Evolutionary conservation across 805 yeast genomes (phyloP).

Genomic region (Zygoascus flipseniorum): DNA sequence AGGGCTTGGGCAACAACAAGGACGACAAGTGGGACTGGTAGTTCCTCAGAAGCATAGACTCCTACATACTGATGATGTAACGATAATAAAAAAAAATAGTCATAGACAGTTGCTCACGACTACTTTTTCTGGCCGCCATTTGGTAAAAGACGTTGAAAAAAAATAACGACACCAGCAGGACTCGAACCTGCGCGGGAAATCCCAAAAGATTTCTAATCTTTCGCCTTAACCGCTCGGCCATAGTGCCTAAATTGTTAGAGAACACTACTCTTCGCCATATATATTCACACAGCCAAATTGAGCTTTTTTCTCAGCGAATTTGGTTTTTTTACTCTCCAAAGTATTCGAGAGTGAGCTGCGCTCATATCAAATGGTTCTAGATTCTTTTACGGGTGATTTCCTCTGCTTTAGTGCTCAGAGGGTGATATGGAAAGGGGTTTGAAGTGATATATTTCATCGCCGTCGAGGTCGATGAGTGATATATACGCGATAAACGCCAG

Average conservation of each 20-base stretch:
- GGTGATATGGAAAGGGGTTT: too few relatives aligned
- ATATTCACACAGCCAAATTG: too few relatives aligned
- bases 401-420: too few relatives aligned
- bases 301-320: too few relatives aligned
- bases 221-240: slow-evolving; percentile 36
- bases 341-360: too few relatives aligned
- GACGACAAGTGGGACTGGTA: slow-evolving; percentile 26
- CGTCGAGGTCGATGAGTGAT: too few relatives aligned
- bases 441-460: too few relatives aligned
- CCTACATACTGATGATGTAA: not conserved
- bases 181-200: slow-evolving; percentile 34
- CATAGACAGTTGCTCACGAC: not conserved
- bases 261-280: not conserved
- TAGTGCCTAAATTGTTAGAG: slow-evolving; percentile 19
- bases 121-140: not conserved
- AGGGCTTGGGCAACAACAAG: slow-evolving; percentile 30
- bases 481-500: too few relatives aligned
- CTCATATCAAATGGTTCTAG: too few relatives aligned
- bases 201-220: slow-evolving; percentile 34
- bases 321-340: too few relatives aligned
- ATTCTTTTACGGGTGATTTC: too few relatives aligned
- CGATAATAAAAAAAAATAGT: not conserved
- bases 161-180: slow-evolving; percentile 32
- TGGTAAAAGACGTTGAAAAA: slow-evolving; percentile 1
- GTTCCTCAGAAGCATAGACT: not conserved